Evolutionary conservation across 805 yeast species (phyloP).

Genomic region (Wickerhamiella brachini): DNA sequence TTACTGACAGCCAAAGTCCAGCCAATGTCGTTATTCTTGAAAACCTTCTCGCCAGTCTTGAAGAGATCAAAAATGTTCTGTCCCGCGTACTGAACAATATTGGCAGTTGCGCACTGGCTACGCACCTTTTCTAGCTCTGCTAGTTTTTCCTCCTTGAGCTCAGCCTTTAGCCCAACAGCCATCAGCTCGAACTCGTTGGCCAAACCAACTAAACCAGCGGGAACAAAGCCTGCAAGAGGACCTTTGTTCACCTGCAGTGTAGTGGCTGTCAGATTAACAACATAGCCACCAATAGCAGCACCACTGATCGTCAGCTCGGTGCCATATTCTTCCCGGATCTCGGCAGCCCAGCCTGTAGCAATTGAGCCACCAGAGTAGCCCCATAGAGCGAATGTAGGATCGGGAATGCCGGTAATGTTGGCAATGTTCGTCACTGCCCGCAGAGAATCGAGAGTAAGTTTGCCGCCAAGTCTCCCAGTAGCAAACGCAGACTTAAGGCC

Average conservation of each 20-base stretch:
- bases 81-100: conserved; percentile 7
- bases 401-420: conserved; percentile 1
- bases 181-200: conserved; percentile 13
- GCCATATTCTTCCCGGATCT: conserved; percentile 16
- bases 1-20: conserved; percentile 7
- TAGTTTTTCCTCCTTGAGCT: conserved; percentile 3
- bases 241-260: conserved; percentile 11
- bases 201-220: conserved; percentile 18
- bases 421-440: conserved; percentile 15
- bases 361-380: conserved; percentile 22
- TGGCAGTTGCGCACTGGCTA: conserved; percentile 10
- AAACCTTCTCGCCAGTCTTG: conserved; percentile 11
- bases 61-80: conserved; percentile 14
- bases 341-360: conserved; percentile 22
- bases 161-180: conserved; percentile 1
- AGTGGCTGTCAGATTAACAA: conserved; percentile 9
- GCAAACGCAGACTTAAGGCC: conserved; percentile 20
- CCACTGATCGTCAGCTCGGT: conserved; percentile 13
- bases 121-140: conserved; percentile 1
- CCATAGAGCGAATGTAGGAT: conserved; percentile 11
- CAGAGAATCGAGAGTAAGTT: conserved; percentile 19
- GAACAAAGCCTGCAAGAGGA: conserved; percentile 14
- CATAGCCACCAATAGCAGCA: conserved; percentile 7
- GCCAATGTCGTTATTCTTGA: conserved; percentile 6
- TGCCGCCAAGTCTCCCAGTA: conserved; percentile 20